A percentile compares a stretch with the other conserved stretches of the same genome.
phyloP scores from a whole-genome alignment of 352 stramenopile species.

The Phytophthora idaei region DNA sequence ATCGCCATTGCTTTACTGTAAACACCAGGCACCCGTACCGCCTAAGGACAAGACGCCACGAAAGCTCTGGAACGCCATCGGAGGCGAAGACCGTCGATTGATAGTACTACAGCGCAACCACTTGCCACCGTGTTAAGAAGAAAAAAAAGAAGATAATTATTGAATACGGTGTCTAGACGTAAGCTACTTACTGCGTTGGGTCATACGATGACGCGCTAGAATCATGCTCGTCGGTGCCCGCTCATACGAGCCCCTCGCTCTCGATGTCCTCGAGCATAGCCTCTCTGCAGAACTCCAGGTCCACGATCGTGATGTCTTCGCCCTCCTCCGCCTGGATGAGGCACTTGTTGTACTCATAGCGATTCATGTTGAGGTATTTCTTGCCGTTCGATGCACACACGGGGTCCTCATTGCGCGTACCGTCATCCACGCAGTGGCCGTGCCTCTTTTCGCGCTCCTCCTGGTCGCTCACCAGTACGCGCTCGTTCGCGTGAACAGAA shows the following conservation, averaged over 20 bases:
- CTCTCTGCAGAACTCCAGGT: constrained; percentile 47
- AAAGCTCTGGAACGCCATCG: constrained; percentile 82
- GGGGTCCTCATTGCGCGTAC: constrained; percentile 46
- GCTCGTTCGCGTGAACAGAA: constrained; percentile 39
- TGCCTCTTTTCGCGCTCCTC: constrained; percentile 29
- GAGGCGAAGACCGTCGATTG: constrained; percentile 71
- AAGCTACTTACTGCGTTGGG: not conserved
- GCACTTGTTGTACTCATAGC: constrained; percentile 60
- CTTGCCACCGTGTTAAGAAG: constrained; percentile 35
- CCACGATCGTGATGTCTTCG: constrained; percentile 37
- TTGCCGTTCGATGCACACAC: constrained; percentile 63
- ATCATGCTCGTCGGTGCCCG: not conserved
- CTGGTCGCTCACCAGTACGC: constrained; percentile 25
- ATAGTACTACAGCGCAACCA: constrained; percentile 69
- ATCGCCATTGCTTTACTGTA: constrained; percentile 55
- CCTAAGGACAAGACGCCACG: constrained; percentile 65
- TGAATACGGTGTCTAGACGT: constrained; percentile 3
- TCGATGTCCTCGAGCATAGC: constrained; percentile 35
- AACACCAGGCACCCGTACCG: constrained; percentile 59
- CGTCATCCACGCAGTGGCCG: constrained; percentile 36
- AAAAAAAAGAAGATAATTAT: constrained; percentile 17
- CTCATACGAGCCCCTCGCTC: constrained; percentile 23
- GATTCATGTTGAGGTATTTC: constrained; percentile 55
- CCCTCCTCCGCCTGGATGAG: constrained; percentile 34
- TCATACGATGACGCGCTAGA: not conserved